Percentiles rank a stretch among this genome's conserved stretches.
Conservation (phyloP, 1,284 basidiomycete species). For the Cryptococcus neoformans region DNA sequence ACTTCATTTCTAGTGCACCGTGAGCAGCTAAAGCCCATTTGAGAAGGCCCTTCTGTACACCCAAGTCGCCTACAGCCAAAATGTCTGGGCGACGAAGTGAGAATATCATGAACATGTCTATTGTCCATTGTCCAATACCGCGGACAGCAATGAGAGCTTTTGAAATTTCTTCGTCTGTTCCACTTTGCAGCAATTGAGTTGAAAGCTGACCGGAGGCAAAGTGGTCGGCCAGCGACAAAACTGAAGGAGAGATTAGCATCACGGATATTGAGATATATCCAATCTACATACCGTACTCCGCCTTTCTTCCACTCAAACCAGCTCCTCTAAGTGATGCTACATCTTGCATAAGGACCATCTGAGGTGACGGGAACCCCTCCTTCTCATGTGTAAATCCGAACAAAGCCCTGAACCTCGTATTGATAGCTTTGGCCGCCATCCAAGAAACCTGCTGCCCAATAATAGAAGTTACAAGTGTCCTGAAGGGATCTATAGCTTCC, state of each 20-base stretch:
- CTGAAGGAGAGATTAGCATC: conserved; percentile 48
- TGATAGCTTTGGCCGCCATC: conserved; percentile 81
- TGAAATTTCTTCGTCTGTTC: conserved; percentile 69
- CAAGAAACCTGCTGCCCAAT: conserved; percentile 88
- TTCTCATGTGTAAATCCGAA: conserved; percentile 56
- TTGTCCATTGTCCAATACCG: conserved; percentile 67
- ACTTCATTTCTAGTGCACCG: conserved; percentile 35
- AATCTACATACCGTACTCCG: conserved; percentile 67
- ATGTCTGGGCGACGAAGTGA: conserved; percentile 77
- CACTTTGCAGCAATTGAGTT: conserved; percentile 64
- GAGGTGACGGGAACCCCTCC: conserved; percentile 63
- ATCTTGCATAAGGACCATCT: conserved; percentile 62
- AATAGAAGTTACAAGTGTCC: conserved; percentile 65
- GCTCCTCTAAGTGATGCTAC: conserved; percentile 62
- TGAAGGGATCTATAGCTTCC: conserved; percentile 43
- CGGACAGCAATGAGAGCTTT: conserved; percentile 71
- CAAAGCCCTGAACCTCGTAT: conserved; percentile 73
- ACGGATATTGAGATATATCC: neutral
- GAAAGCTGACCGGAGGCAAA: conserved; percentile 75
- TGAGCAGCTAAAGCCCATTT: conserved; percentile 71
- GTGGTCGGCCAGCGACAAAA: conserved; percentile 69
- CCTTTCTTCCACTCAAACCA: conserved; percentile 74
- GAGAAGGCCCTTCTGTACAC: conserved; percentile 72
- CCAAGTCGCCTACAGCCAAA: conserved; percentile 75
- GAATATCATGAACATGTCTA: conserved; percentile 89